A percentile compares a stretch with the other conserved stretches of the same genome.
phyloP scores from a whole-genome alignment of 768 basidiomycete genomes.

The Chalciporus chontae region DNA sequence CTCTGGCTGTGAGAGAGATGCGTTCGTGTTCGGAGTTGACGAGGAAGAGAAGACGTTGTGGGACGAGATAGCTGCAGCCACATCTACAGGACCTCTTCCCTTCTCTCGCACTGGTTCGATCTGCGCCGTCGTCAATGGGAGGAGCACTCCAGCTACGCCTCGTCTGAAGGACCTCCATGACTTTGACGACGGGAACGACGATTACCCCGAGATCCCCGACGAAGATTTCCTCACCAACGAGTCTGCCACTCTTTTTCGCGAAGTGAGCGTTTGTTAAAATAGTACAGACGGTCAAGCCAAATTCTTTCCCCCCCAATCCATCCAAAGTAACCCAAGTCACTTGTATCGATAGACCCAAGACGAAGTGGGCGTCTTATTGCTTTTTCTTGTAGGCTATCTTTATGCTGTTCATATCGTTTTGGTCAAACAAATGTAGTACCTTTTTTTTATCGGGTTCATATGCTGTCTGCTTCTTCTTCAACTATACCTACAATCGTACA shows the following conservation, averaged over 20 bases:
- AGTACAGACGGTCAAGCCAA: neutral
- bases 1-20: constrained; percentile 11
- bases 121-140: constrained; percentile 3
- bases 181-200: constrained; percentile 5
- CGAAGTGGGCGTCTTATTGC: neutral
- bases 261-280: constrained; percentile 22
- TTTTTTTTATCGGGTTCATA: neutral
- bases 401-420: constrained; percentile 20
- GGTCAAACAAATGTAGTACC: constrained; percentile 14
- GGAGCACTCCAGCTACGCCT: constrained; percentile 1
- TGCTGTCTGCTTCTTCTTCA: neutral
- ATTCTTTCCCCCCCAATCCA: neutral
- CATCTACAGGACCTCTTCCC: constrained; percentile 9
- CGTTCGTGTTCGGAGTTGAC: constrained; percentile 17
- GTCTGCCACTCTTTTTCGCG: constrained; percentile 18
- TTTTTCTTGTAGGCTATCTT: constrained; percentile 13
- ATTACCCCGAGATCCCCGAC: constrained; percentile 14
- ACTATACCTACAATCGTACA: constrained; percentile 4
- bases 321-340: neutral
- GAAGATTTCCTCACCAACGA: constrained; percentile 16
- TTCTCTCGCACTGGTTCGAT: constrained; percentile 15
- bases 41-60: constrained; percentile 29
- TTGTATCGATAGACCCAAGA: constrained; percentile 10
- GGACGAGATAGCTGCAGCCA: constrained; percentile 27
- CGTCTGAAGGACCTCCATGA: constrained; percentile 5